Evolutionary conservation across 2,329 filamentous ascomycete species (phyloP), one percentile per base, ranked within the genome.

Genomic region (Stachybotrys chartarum): DNA sequence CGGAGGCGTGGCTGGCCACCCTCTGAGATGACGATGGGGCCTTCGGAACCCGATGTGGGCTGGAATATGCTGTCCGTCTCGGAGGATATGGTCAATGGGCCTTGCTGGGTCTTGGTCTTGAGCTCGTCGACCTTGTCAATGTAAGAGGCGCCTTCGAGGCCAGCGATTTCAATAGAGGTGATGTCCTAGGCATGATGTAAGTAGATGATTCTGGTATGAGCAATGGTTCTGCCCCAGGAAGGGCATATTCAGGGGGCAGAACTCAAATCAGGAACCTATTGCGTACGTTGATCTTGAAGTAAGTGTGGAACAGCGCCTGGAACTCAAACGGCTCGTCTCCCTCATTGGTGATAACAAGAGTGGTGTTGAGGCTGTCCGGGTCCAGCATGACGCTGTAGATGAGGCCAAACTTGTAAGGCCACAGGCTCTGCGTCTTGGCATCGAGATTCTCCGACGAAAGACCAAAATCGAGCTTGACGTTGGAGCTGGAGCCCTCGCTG

Each of bases 401-500:
- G 53, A 97, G 80, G 5, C 88, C 88, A 70, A 99, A 99, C 59
- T 88, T 85, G 68, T 87, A 88, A 3, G 89, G 87, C 94, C 94
- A 99, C 30, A 86, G 81, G 63, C 82, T 81, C 67, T 82, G 84
- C 61, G 82, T 81, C 48, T 86, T 81, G 0, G 86, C 84, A 61
- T 81, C 82, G 56, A 97, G 77, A 67, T 86, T 87, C 53, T 82
- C 79, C 31, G 84, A 82, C 53, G 88, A 90, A 42, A 99, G 85
- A 31, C 93, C 94, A 71, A 99, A 97, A 76, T 99, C 94, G 58
- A 99, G 86, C 80, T 96, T 97, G 61, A 97, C 86, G 78, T 67
- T 89, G 81, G 59, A 62, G 72, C 72, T 56, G 61, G 74, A 57
- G 71, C 73, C 63, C 68, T 77, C 75, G 61, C 73, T 76, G 54